A percentile compares a stretch with the other conserved stretches of the same genome.
Conservation (phyloP, 2,329 filamentous ascomycete species). For the Xylogone sp. region DNA sequence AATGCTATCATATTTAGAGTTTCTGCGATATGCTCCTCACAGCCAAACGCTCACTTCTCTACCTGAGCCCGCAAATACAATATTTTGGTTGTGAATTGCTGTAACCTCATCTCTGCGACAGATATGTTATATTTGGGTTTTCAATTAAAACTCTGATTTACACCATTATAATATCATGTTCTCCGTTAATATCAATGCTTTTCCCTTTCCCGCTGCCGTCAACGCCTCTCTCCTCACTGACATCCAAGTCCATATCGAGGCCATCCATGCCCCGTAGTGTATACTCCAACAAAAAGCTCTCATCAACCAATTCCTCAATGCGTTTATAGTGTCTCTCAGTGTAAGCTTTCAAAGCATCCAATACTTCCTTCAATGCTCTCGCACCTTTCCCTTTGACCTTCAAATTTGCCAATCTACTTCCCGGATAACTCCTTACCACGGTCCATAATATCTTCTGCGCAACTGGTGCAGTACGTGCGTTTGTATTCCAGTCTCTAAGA, state of each 20-base stretch:
- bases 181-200: conserved; percentile 4
- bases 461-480: conserved; percentile 78
- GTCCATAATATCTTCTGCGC: conserved; percentile 82
- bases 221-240: conserved; percentile 12
- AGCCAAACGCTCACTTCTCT: too few species aligned
- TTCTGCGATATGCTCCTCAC: too few species aligned
- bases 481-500: conserved; percentile 95
- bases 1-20: too few species aligned
- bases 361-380: conserved; percentile 73
- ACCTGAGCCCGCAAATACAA: too few species aligned
- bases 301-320: conserved; percentile 85
- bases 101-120: too few species aligned
- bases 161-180: conserved; percentile 18
- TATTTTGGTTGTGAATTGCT: background rate
- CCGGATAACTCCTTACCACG: conserved; percentile 76
- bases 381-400: conserved; percentile 56
- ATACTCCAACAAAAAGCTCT: conserved; percentile 93
- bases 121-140: too few species aligned
- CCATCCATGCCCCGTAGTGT: conserved; percentile 87
- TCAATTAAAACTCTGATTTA: conserved; percentile 8
- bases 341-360: conserved; percentile 85
- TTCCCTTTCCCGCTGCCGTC: conserved; percentile 5
- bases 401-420: conserved; percentile 69
- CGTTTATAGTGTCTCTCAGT: conserved; percentile 90
- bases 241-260: conserved; percentile 12